Evolutionary conservation across 176 grass and related monocot genomes (phyloP).

Genomic region (Metroxylon sagu): DNA sequence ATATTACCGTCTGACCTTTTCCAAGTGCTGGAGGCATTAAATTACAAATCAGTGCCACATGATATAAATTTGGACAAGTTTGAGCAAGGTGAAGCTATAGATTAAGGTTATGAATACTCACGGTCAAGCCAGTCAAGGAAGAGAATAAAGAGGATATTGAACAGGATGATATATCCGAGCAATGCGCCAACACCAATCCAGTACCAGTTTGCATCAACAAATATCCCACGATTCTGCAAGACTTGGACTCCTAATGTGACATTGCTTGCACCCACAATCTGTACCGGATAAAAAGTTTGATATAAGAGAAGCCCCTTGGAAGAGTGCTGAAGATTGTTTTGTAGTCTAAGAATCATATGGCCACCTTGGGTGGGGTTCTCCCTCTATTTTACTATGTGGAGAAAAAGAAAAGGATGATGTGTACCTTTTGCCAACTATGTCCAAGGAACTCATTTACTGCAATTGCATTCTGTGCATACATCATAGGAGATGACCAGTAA

Average conservation of each 20-base stretch:
- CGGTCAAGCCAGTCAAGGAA: constrained; percentile 89
- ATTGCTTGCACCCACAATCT: constrained; percentile 34
- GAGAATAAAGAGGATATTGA: constrained; percentile 81
- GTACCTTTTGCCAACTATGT: constrained; percentile 64
- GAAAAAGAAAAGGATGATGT: too few species aligned
- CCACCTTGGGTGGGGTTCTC: too few species aligned
- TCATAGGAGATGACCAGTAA: constrained; percentile 88
- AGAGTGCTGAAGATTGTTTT: too few species aligned
- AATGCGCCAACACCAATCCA: constrained; percentile 83
- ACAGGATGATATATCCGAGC: constrained; percentile 77
- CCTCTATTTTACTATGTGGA: too few species aligned
- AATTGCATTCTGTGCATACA: constrained; percentile 94
- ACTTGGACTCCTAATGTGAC: constrained; percentile 58
- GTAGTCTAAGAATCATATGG: too few species aligned
- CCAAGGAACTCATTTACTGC: constrained; percentile 89
- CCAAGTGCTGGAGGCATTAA: constrained; percentile 52
- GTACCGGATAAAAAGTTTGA: neutral
- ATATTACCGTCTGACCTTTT: constrained; percentile 67
- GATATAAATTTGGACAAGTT: constrained; percentile 1
- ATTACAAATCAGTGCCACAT: constrained; percentile 10
- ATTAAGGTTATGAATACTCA: constrained; percentile 40
- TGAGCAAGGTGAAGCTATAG: constrained; percentile 8
- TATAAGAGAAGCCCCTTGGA: neutral
- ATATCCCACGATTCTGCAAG: constrained; percentile 53
- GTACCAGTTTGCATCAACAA: constrained; percentile 87